Evolutionary conservation across 139 green algal genomes (phyloP).

Genomic region (Micractinium conductrix): DNA sequence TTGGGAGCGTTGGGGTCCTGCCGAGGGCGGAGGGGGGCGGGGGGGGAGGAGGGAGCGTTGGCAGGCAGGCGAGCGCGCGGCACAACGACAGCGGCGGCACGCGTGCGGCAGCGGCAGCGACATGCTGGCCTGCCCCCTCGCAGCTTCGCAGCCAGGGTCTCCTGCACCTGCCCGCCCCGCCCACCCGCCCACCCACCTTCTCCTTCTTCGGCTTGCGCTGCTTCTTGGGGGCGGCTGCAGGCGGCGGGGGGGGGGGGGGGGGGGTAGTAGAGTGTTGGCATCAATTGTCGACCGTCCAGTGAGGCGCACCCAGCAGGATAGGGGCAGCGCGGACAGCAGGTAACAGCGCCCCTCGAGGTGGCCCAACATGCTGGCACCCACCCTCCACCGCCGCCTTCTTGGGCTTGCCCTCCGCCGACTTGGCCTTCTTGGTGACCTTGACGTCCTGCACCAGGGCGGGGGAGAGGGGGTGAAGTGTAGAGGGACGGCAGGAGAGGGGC

Average conservation of each 20-base stretch:
- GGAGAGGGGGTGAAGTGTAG: neutral
- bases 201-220: constrained; percentile 37
- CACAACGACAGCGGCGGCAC: neutral
- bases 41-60: neutral
- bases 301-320: too few relatives aligned
- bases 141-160: too few relatives aligned
- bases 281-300: too few relatives aligned
- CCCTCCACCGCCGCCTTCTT: constrained; percentile 30
- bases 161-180: too few relatives aligned
- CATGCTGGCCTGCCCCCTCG: too few relatives aligned
- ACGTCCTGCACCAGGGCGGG: neutral
- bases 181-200: constrained; percentile 30
- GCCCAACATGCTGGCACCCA: too few relatives aligned
- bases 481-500: neutral
- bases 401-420: constrained; percentile 38
- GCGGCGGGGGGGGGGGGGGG: neutral
- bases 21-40: neutral
- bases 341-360: too few relatives aligned
- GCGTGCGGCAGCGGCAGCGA: too few relatives aligned
- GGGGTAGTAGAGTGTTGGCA: too few relatives aligned
- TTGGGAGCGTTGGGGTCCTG: constrained; percentile 87
- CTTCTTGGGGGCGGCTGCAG: constrained; percentile 30
- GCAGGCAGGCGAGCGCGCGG: neutral
- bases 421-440: constrained; percentile 42
- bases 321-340: too few relatives aligned